Percentiles rank a stretch among this genome's conserved stretches.
These are phyloP conservation scores for Dendrothele bispora DNA, from an alignment of 768 basidiomycete species.

Conservation along the genomic window DNA sequence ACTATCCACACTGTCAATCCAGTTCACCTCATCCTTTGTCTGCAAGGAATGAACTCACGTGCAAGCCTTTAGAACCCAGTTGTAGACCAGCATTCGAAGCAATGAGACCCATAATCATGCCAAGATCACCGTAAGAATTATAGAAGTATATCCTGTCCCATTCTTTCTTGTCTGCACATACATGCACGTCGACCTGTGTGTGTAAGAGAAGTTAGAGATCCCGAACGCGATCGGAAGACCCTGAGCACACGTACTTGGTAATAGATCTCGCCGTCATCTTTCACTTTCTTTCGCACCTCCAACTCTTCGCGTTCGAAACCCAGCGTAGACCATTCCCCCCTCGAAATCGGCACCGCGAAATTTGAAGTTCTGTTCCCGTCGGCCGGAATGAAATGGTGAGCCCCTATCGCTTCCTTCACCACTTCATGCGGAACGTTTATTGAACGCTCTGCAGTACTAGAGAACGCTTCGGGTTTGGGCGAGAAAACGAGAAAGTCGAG, in stretches of 20 bases:
- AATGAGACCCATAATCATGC: slow-evolving; percentile 65
- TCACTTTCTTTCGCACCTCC: slow-evolving; percentile 19
- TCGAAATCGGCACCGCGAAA: slow-evolving; percentile 51
- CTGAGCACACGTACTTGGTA: slow-evolving; percentile 34
- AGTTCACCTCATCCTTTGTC: too few relatives aligned
- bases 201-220: background rate
- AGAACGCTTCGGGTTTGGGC: slow-evolving; percentile 25
- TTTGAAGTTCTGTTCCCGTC: slow-evolving; percentile 60
- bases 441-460: slow-evolving; percentile 22
- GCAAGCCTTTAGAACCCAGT: slow-evolving; percentile 56
- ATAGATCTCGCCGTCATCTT: slow-evolving; percentile 30
- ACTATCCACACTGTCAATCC: too few relatives aligned
- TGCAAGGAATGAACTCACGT: slow-evolving; percentile 39
- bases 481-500: slow-evolving; percentile 61
- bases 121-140: slow-evolving; percentile 69
- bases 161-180: slow-evolving; percentile 50
- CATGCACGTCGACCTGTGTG: slow-evolving; percentile 60
- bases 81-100: slow-evolving; percentile 50
- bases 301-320: slow-evolving; percentile 30
- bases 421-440: slow-evolving; percentile 34
- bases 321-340: slow-evolving; percentile 36
- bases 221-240: background rate
- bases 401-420: slow-evolving; percentile 44
- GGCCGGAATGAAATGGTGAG: slow-evolving; percentile 44
- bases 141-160: slow-evolving; percentile 54